Base-by-base conservation (phyloP, 768 basidiomycete species). In the Phlegmacium glaucopus region DNA sequence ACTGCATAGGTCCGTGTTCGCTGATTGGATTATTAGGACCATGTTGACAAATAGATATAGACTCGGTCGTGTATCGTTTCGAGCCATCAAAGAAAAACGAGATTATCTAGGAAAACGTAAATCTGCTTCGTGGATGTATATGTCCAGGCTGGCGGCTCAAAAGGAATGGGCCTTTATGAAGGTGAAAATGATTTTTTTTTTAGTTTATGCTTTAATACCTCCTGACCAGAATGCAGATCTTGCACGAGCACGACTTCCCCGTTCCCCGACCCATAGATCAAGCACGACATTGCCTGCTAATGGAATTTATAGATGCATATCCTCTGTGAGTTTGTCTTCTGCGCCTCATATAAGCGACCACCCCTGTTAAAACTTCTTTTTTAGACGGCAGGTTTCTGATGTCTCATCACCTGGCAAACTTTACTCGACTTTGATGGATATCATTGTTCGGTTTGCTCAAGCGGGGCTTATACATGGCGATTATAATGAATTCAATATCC, bases 91-190 rank as follows among this genome's bases (percentile, higher is more conserved):
- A 69, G 79, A 86, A 58, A 98, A 98, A 62, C 77, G 96, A 50
- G 96, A 99, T 61, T 99, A 98, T 63, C 72, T 99, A 46, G 92
- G 94, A 17, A 95, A 94, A 66, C 80, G 96, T 35, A 93, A 93
- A 67, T 90, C 87, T 13, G 95, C 96, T 1, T 91, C 91, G 13
- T 99, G 96, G 96, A 96, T 98, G 94, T 98, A 97, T 69, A 91
- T 99, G 90, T 94, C 92, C 16, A 80, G 96, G 16, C 69, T 99
- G 39, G 87, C 94, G 13, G 96, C 96, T 8, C 87, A 95, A 70
- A 98, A 97, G 62, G 96, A 99, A 64, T 99, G 85, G 80, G 92
- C 91, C 1, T 99, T 98, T 66, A 95, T 99, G 91, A 97, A 96
- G 77, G 95, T 92, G 40, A 22, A 55, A 47, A 5, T 34, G 4